These are phyloP conservation scores for Fraxinus greggii DNA, from an alignment of 305 asterid genomes.

Conservation along the genomic window DNA sequence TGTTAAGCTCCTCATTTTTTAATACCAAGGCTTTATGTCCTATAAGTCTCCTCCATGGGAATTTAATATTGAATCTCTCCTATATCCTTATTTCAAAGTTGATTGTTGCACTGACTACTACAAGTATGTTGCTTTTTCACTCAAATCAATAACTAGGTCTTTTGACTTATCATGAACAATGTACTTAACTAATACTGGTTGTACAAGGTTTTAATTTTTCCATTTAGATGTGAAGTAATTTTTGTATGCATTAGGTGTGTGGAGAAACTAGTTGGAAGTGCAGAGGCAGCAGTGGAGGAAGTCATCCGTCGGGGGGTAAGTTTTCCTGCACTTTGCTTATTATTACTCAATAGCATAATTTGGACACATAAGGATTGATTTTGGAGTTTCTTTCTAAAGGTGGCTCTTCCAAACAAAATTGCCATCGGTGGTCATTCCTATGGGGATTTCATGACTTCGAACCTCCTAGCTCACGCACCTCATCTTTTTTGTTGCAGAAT, in stretches of 20 bases:
- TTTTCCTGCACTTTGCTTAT: constrained; percentile 24
- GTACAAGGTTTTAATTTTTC: background rate
- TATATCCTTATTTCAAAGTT: background rate
- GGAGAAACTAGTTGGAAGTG: constrained; percentile 94
- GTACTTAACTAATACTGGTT: background rate
- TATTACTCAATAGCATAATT: background rate
- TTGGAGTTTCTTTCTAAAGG: constrained; percentile 38
- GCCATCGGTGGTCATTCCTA: constrained; percentile 97
- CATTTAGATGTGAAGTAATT: background rate
- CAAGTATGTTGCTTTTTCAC: too few species aligned
- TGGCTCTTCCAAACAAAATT: constrained; percentile 87
- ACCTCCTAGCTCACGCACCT: constrained; percentile 96
- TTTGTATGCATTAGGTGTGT: constrained; percentile 57
- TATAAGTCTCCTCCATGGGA: background rate
- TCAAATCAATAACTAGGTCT: too few species aligned
- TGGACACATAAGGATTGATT: background rate
- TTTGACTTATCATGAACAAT: too few species aligned
- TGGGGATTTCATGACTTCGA: constrained; percentile 99
- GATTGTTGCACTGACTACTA: background rate
- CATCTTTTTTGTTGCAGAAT: constrained; percentile 92
- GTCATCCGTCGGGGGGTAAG: constrained; percentile 91
- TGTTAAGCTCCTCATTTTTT: background rate
- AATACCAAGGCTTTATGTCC: background rate
- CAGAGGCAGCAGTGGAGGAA: constrained; percentile 96
- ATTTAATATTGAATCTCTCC: constrained; percentile 2